Conservation (phyloP, 805 yeast species). For the Myxozyma kluyveri region DNA sequence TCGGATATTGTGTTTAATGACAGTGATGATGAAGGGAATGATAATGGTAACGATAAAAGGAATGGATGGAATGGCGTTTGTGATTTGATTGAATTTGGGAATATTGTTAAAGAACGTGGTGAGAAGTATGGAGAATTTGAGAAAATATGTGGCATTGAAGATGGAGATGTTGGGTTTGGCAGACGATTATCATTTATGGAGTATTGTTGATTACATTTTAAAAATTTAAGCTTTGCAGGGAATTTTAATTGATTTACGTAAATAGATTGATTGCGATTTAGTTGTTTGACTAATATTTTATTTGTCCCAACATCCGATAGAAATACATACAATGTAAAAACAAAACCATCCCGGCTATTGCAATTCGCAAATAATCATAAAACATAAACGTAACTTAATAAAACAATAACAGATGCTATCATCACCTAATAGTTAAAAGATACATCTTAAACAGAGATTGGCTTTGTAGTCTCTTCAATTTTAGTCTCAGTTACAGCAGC, state of each 20-base stretch:
- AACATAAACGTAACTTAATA: not conserved
- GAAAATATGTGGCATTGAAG: constrained; percentile 15
- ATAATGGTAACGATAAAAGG: too few species aligned
- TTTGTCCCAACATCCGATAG: not conserved
- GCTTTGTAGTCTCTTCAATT: not conserved
- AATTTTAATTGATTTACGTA: too few species aligned
- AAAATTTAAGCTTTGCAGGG: too few species aligned
- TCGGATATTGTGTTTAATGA: too few species aligned
- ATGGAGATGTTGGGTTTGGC: constrained; percentile 1
- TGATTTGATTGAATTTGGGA: constrained; percentile 13
- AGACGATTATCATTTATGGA: constrained; percentile 16
- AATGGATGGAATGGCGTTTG: constrained; percentile 11
- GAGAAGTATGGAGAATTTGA: constrained; percentile 12
- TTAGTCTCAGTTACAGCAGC: not conserved
- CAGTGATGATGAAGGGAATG: too few species aligned
- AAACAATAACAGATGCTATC: not conserved
- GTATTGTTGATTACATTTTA: too few species aligned
- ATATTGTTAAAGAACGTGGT: constrained; percentile 11
- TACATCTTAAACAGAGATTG: too few species aligned
- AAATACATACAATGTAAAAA: not conserved
- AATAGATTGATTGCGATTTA: not conserved
- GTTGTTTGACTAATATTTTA: not conserved
- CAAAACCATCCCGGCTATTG: not conserved
- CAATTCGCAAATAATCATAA: not conserved
- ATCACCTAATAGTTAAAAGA: too few species aligned